phyloP scores from a whole-genome alignment of 2,329 filamentous ascomycete genomes.

The Verticillium nubilum region DNA sequence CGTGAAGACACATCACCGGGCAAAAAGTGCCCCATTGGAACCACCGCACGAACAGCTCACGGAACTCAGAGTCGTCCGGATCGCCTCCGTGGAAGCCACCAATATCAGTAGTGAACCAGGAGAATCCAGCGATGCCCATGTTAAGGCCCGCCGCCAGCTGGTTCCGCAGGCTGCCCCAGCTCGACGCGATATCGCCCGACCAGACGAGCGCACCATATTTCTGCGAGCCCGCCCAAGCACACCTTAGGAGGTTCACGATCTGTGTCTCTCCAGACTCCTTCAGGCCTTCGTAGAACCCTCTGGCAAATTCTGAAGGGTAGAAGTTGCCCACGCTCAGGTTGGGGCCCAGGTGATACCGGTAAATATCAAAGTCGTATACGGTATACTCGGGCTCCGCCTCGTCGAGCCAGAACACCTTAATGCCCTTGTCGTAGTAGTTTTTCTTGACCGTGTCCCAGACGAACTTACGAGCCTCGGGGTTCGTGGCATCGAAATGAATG shows the following conservation, averaged over 20 bases:
- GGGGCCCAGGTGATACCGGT: constrained; percentile 47
- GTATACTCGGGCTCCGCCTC: constrained; percentile 64
- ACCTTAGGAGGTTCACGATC: constrained; percentile 49
- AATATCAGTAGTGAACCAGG: constrained; percentile 68
- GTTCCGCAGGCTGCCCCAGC: constrained; percentile 53
- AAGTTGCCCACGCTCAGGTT: constrained; percentile 48
- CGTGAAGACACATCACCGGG: constrained; percentile 63
- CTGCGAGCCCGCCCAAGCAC: constrained; percentile 50
- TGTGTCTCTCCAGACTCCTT: constrained; percentile 43
- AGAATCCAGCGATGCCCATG: constrained; percentile 58
- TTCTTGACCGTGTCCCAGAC: constrained; percentile 54
- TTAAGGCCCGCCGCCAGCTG: constrained; percentile 60
- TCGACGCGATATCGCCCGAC: constrained; percentile 62
- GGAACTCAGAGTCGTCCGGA: constrained; percentile 47
- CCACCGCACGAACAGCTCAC: constrained; percentile 61
- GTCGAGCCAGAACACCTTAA: constrained; percentile 63
- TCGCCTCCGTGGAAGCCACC: constrained; percentile 65
- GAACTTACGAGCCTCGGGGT: constrained; percentile 50
- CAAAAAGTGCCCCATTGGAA: constrained; percentile 66
- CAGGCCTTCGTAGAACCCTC: constrained; percentile 56
- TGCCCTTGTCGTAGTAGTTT: constrained; percentile 58
- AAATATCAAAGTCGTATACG: constrained; percentile 62
- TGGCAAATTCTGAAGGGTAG: constrained; percentile 53
- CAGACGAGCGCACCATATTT: constrained; percentile 61
- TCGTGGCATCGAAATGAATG: constrained; percentile 59